Conservation (phyloP, 108 stramenopile species). For the Mayamaea pseudoterrestris region DNA sequence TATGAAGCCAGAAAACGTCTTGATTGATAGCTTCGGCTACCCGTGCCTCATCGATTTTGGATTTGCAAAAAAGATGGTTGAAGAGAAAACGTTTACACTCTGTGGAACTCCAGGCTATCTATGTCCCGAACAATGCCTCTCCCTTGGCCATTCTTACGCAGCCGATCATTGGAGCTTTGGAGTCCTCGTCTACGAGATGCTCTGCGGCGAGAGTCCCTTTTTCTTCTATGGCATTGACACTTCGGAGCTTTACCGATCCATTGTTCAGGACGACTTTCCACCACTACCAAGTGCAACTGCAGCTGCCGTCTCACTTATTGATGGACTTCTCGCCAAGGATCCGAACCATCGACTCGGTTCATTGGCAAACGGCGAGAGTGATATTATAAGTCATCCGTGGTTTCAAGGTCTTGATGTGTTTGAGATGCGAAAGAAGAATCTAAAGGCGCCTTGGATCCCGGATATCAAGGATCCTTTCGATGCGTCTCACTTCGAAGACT, state of each 20-base stretch:
- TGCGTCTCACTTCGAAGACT: constrained; percentile 82
- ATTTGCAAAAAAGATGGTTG: constrained; percentile 57
- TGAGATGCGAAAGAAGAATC: constrained; percentile 38
- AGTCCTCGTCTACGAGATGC: constrained; percentile 86
- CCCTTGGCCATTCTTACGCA: constrained; percentile 84
- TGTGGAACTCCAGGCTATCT: constrained; percentile 94
- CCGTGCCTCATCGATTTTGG: constrained; percentile 26
- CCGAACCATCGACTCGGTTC: constrained; percentile 60
- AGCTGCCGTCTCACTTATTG: constrained; percentile 25
- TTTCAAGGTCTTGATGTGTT: constrained; percentile 64
- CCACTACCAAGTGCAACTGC: constrained; percentile 30
- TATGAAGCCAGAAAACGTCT: constrained; percentile 81
- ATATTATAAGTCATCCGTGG: constrained; percentile 70
- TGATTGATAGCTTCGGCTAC: constrained; percentile 66
- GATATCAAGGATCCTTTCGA: constrained; percentile 73
- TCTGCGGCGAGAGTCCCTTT: constrained; percentile 46
- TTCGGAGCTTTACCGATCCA: constrained; percentile 65
- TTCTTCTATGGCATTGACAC: constrained; percentile 64
- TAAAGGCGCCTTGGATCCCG: constrained; percentile 89
- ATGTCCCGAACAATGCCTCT: constrained; percentile 81
- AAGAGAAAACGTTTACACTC: constrained; percentile 77
- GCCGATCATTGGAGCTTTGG: constrained; percentile 92
- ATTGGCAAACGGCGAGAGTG: constrained; percentile 54
- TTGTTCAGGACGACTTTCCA: constrained; percentile 65
- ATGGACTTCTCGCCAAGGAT: constrained; percentile 46